Base-by-base conservation (phyloP, 345 rosid species). In the Boechera stricta region DNA sequence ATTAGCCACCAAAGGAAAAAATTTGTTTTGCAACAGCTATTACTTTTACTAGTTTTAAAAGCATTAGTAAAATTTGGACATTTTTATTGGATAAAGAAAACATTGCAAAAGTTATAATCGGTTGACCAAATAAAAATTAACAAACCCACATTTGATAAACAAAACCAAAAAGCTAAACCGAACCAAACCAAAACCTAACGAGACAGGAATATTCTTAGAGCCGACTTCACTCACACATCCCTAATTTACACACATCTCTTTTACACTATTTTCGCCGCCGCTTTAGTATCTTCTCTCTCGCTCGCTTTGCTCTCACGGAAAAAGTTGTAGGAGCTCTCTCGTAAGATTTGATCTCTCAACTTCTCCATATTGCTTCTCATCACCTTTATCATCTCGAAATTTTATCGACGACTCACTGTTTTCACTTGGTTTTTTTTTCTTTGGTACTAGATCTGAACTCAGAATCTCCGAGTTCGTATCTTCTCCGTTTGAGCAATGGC, bases 401-500 rank as follows among this genome's bases (percentile, higher is more conserved):
- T 8, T 16, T 5, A 16, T 16, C 8, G 3, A 18, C 29, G 1
- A 58, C 33, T 69, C 24, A 76, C 24, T 2, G 35, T 28, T 48
- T 75, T 68, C 49, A 18, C 47, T 36, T 52, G 7, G 9, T 29
- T 21, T 21, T 21, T 21, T 24, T 52, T 8, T 69, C 55, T 51
- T 68, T 76, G 39, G 5, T 16, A 53, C 35, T 83, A 89, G 92
- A 86, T 89, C 92, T 79, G 83, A 80, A 72, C 75, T 80, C 77
- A 58, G 87, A 81, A 88, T 58, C 75, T 10, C 65, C 11, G 75
- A 63, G 71, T 73, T 36, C 61, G 56, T 76, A 12, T 44, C 24
- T 80, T 77, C 68, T 68, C 72, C 77, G 71, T 64, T 42, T 31
- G 79, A 83, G 88, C 88, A 74, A 92, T 92, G 95, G 88, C 90